Base-by-base conservation (phyloP, 2,329 filamentous ascomycete species). In the Trichophyton mentagrophytes region DNA sequence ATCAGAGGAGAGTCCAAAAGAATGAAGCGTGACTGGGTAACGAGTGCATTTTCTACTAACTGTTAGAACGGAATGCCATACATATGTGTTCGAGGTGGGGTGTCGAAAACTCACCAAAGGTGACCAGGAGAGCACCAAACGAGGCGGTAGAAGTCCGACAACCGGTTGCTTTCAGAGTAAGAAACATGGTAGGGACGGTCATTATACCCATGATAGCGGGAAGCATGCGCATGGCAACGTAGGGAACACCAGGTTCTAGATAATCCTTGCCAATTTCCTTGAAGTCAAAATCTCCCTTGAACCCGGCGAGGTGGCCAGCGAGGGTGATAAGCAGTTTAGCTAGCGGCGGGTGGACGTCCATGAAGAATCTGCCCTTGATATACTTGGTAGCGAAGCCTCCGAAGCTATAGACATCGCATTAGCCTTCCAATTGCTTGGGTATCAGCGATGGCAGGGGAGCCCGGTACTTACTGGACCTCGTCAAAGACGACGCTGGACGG, bases 211-310 rank as follows among this genome's bases (percentile, higher is more conserved):
- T 87, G 65, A 97, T 78, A 60, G 93, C 93, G 44, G 93, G 92
- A 66, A 96, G 85, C 76, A 97, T 76, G 72, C 93, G 88, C 93
- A 99, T 99, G 61, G 93, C 88, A 61, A 99, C 93, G 75, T 99
- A 99, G 49, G 93, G 93, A 60, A 99, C 93, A 59, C 85, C 85
- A 2, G 93, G 90, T 77, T 96, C 93, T 65, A 97, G 73, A 72
- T 99, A 99, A 74, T 99, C 93, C 78, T 97, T 96, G 75, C 93
- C 93, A 76, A 99, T 99, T 68, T 99, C 91, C 80, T 97, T 99
- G 80, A 99, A 99, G 74, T 97, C 93, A 73, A 99, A 99, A 65
- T 90, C 82, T 65, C 93, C 93, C 71, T 96, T 84, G 74, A 97
- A 99, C 60, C 93, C 93, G 69, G 91, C 93, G 65, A 96, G 76